Evolutionary conservation across 2,329 filamentous ascomycete genomes (phyloP), one percentile per base, ranked within the genome.

Genomic region (Shiraia sp.): DNA sequence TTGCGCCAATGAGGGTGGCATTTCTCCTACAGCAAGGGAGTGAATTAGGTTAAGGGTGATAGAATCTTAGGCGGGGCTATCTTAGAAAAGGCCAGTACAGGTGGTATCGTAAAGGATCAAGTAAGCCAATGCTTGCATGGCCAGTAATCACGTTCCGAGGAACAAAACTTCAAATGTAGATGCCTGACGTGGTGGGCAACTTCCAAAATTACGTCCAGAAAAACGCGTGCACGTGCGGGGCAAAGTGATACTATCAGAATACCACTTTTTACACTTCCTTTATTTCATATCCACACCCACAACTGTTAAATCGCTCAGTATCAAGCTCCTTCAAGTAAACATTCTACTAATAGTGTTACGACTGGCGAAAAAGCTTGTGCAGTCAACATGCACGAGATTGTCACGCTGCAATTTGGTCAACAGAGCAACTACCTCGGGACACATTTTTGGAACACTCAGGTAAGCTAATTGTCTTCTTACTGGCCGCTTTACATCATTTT

Each of bases 401-500:
- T 99, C 48, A 96, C 92, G 0, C 76, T 99, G 32, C 93, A 99
- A 76, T 83, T 97, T 46, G 93, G 93, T 30, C 87, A 95, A 66
- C 85, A 88, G 65, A 91, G 88, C 68, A 99, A 99, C 70, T 95
- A 96, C 62, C 75, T 95, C 15, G 91, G 87, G 22, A 95, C 91
- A 0, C 93, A 99, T 74, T 99, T 96, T 70, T 99, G 93, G 93
- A 99, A 99, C 61, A 79, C 88, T 5, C 92, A 96, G 77, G 88
- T 89, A 68, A 44, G 60, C 40, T 34, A 35, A 34, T 16, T 31
- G 29, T 32, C 32, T 51, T 24, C 12, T 22, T 25, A 22, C 19
- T 22, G 8, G 19, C 19, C 19, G 27, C 36, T 12, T 4, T 17
- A 34, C 22, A 38, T 28, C 25, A 7, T 15, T 25, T 27, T 15